Conservation (phyloP, 306 rosid species). For the Glycine tomentella region DNA sequence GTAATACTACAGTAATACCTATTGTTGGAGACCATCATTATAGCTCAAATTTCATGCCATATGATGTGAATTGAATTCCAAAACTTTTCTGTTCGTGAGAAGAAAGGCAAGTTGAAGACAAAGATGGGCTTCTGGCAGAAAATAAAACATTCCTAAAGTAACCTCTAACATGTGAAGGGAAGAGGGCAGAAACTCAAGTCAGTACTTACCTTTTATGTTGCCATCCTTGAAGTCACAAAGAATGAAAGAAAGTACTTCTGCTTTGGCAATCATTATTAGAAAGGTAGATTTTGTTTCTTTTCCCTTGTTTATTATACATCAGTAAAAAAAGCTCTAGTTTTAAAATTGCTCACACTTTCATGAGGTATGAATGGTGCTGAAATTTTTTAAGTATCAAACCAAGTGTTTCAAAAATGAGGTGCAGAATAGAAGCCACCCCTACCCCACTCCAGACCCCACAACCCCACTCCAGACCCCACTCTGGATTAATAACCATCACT, state of each 20-base stretch:
- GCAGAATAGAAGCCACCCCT: neutral
- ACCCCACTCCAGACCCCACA: too few species aligned
- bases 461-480: too few species aligned
- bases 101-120: conserved; percentile 29
- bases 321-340: neutral
- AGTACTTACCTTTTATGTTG: neutral
- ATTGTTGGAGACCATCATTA: conserved; percentile 2
- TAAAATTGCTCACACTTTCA: conserved; percentile 22
- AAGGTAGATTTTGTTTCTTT: conserved; percentile 37
- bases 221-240: conserved; percentile 20
- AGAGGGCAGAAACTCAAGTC: neutral
- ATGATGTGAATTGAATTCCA: conserved; percentile 18
- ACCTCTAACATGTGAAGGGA: conserved; percentile 30
- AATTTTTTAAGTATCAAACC: neutral
- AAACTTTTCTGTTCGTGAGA: neutral
- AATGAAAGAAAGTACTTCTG: conserved; percentile 16
- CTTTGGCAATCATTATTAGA: conserved; percentile 1
- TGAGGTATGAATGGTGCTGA: conserved; percentile 24
- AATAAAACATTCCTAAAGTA: neutral
- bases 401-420: conserved; percentile 15
- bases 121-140: neutral
- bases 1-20: conserved; percentile 3
- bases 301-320: neutral
- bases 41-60: neutral
- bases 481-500: neutral